Conservation (phyloP, 2,329 filamentous ascomycete species). For the Fusarium lateritium region DNA sequence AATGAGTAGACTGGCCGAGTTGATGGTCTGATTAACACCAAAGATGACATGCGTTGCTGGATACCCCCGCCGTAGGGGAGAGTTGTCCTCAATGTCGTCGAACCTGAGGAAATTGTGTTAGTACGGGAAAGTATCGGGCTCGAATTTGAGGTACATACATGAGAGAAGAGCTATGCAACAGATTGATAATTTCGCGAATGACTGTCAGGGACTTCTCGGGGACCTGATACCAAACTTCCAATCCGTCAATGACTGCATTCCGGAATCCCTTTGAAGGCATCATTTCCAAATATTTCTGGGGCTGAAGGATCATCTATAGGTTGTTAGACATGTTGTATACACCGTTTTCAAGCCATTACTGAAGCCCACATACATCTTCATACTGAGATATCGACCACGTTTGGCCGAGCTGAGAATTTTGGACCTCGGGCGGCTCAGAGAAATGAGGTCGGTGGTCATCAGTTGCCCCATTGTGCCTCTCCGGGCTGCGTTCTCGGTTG, state of each 20-base stretch:
- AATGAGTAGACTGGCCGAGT: background rate
- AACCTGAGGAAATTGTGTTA: background rate
- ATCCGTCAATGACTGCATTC: background rate
- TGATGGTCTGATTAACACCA: slow-evolving; percentile 1
- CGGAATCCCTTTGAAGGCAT: slow-evolving; percentile 1
- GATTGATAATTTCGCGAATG: background rate
- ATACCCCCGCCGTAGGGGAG: background rate
- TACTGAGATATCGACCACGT: background rate
- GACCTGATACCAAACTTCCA: slow-evolving; percentile 2
- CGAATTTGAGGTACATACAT: background rate
- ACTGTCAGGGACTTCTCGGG: background rate
- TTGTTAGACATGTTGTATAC: background rate
- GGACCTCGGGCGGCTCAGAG: background rate
- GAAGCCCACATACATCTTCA: background rate
- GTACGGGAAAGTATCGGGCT: too few relatives aligned
- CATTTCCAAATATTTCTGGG: slow-evolving; percentile 1
- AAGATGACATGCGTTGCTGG: background rate
- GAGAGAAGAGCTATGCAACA: background rate
- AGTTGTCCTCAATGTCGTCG: background rate
- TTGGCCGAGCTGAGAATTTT: background rate
- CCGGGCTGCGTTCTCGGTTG: background rate
- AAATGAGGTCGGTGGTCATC: background rate
- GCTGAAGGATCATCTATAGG: background rate
- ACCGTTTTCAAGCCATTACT: too few relatives aligned
- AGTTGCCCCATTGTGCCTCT: background rate